Conservation (phyloP, 2,329 filamentous ascomycete genomes). For the Fusarium bulbicola region DNA sequence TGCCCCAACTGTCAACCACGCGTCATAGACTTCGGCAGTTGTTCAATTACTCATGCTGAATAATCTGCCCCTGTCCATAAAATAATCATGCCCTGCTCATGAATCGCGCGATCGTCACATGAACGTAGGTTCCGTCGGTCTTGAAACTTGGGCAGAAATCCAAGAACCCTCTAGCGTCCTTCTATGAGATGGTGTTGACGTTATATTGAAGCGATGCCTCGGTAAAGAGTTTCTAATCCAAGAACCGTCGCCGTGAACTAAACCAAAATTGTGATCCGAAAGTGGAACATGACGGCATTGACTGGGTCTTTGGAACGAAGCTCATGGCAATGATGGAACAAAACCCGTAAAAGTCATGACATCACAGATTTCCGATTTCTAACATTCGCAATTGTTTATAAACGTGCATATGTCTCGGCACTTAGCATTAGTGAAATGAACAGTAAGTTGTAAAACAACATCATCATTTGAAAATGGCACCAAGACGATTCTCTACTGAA, state of each 20-base stretch:
- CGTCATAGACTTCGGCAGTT: slow-evolving; percentile 7
- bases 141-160: neutral
- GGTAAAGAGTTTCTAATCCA: neutral
- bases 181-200: neutral
- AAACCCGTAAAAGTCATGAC: slow-evolving; percentile 6
- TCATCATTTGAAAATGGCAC: slow-evolving; percentile 1
- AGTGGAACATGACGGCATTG: slow-evolving; percentile 26
- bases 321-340: neutral
- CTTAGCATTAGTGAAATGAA: accelerated
- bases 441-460: neutral
- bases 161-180: neutral
- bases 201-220: neutral
- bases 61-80: neutral
- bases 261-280: neutral
- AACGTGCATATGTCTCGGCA: neutral
- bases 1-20: too few relatives aligned
- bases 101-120: neutral
- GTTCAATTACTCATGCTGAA: neutral
- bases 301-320: neutral
- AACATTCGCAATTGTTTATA: neutral
- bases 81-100: neutral
- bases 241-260: neutral
- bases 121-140: neutral
- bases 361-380: slow-evolving; percentile 5
- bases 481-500: slow-evolving; percentile 8